These are phyloP conservation scores for Pythium diclinum DNA, from an alignment of 352 stramenopile species.

Conservation along the genomic window DNA sequence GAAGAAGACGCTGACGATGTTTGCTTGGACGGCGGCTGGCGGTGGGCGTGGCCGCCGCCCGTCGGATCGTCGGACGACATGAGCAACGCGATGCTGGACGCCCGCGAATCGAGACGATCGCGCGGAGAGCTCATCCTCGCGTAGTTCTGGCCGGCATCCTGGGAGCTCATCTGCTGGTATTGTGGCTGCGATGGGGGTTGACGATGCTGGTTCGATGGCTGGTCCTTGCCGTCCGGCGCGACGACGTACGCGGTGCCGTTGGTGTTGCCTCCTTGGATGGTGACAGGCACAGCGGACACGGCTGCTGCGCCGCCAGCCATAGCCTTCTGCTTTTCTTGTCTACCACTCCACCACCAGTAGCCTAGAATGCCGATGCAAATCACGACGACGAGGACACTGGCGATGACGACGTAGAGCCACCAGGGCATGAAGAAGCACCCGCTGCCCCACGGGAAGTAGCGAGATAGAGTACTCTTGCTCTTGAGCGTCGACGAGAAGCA, in stretches of 20 bases:
- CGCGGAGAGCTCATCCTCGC: conserved; percentile 57
- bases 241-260: not conserved
- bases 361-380: conserved; percentile 51
- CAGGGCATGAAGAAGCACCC: conserved; percentile 83
- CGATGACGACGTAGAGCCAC: conserved; percentile 84
- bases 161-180: not conserved
- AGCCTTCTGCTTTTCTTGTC: conserved; percentile 11
- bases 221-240: not conserved
- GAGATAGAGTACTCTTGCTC: conserved; percentile 51
- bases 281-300: not conserved
- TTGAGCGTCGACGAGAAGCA: conserved; percentile 71
- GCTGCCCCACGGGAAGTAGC: conserved; percentile 54
- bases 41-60: conserved; percentile 15
- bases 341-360: conserved; percentile 49
- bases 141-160: conserved; percentile 20
- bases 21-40: conserved; percentile 29
- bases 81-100: conserved; percentile 63
- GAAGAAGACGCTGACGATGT: conserved; percentile 10
- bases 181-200: conserved; percentile 18
- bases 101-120: conserved; percentile 42
- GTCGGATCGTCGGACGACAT: conserved; percentile 22
- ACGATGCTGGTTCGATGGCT: conserved; percentile 1
- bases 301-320: conserved; percentile 8
- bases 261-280: not conserved
- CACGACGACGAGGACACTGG: conserved; percentile 51